Evolutionary conservation across 768 basidiomycete genomes (phyloP).

Genomic region (Lentinula boryana): DNA sequence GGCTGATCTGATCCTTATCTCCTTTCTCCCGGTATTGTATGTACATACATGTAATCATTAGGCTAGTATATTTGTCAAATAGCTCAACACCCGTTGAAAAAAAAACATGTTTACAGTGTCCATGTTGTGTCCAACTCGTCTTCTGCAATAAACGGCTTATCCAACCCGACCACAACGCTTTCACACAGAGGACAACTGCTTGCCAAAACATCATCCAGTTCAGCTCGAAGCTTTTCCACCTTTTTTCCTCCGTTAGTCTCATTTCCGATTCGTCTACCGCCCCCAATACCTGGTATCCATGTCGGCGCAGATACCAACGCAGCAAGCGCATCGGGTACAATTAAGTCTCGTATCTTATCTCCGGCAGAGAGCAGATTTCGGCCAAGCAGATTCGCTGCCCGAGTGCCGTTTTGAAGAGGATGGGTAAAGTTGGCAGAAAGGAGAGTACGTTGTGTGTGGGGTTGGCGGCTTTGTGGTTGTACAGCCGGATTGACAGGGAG

Average conservation of each 20-base stretch:
- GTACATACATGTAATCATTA: background rate
- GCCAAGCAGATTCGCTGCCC: conserved; percentile 63
- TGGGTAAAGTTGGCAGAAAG: conserved; percentile 71
- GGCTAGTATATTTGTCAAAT: background rate
- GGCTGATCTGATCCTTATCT: conserved; percentile 36
- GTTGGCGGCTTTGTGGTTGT: conserved; percentile 28
- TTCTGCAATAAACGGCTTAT: conserved; percentile 78
- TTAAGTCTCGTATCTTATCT: conserved; percentile 85
- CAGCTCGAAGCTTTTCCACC: conserved; percentile 67
- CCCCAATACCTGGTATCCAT: conserved; percentile 71
- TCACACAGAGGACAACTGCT: conserved; percentile 93
- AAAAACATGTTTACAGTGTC: conserved; percentile 43
- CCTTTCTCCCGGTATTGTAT: background rate
- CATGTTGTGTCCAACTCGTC: conserved; percentile 78
- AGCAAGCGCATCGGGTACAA: conserved; percentile 90
- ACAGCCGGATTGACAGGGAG: conserved; percentile 19
- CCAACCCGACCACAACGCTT: conserved; percentile 76
- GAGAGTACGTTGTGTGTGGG: conserved; percentile 53
- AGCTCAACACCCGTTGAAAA: background rate
- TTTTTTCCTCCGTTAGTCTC: conserved; percentile 54
- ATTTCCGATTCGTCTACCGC: conserved; percentile 39
- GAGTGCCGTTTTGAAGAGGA: conserved; percentile 57
- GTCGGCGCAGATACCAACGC: conserved; percentile 71
- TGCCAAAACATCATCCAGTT: conserved; percentile 86
- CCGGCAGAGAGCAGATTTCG: conserved; percentile 83